phyloP scores from a whole-genome alignment of 345 rosid species.

The Brassica incana region DNA sequence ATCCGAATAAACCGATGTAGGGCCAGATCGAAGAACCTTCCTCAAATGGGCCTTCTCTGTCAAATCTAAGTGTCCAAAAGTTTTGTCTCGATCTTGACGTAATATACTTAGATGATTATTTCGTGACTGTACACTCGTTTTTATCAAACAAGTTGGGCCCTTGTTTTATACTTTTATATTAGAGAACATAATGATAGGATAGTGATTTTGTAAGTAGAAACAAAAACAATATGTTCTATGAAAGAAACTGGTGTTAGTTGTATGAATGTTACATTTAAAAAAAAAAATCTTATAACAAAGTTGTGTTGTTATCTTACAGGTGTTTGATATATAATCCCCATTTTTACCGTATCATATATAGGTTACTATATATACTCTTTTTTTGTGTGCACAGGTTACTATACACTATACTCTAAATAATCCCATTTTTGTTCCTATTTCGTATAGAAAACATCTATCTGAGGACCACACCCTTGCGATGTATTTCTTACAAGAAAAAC shows the following conservation, averaged over 20 bases:
- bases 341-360: not conserved
- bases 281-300: not conserved
- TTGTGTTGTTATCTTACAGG: not conserved
- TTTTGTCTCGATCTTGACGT: conserved; percentile 15
- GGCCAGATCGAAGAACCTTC: conserved; percentile 9
- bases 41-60: conserved; percentile 30
- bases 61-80: conserved; percentile 9
- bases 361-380: not conserved
- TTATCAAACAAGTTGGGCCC: conserved; percentile 17
- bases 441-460: not conserved
- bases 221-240: not conserved
- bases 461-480: not conserved
- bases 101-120: not conserved
- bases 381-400: too few relatives aligned
- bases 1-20: not conserved
- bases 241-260: conserved; percentile 9
- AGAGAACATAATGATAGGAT: not conserved
- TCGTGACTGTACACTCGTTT: not conserved
- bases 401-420: not conserved
- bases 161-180: not conserved
- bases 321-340: not conserved
- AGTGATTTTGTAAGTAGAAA: conserved; percentile 18
- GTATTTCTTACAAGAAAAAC: not conserved
- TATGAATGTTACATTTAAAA: not conserved
- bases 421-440: not conserved